phyloP scores from a whole-genome alignment of 495 filamentous ascomycete genomes.

The Xylaria curta region DNA sequence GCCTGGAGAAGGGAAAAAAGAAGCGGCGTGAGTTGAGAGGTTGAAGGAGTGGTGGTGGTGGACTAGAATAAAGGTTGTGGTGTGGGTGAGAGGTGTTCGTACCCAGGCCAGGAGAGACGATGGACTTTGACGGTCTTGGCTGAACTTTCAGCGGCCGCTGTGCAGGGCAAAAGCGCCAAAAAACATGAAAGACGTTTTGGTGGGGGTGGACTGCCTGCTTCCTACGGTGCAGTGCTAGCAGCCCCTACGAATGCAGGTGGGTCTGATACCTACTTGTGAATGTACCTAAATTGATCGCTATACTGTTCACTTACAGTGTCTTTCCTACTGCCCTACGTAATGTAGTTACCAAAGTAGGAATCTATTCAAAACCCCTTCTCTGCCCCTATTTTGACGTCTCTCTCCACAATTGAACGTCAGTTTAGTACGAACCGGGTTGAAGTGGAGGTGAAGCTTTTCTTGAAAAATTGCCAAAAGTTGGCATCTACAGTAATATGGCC shows the following conservation, averaged over 20 bases:
- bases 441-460: not conserved
- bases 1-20: slow-evolving; percentile 48
- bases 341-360: too few relatives aligned
- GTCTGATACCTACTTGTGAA: not conserved
- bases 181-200: slow-evolving; percentile 20
- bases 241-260: not conserved
- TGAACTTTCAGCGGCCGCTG: slow-evolving; percentile 6
- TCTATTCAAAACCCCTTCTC: not conserved
- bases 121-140: not conserved
- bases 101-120: slow-evolving; percentile 16
- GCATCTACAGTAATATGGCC: not conserved
- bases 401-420: not conserved
- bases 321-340: too few relatives aligned
- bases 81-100: slow-evolving; percentile 19
- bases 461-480: not conserved
- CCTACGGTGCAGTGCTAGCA: not conserved
- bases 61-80: slow-evolving; percentile 9
- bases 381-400: slow-evolving; percentile 12
- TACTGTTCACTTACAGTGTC: not conserved
- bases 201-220: slow-evolving; percentile 13
- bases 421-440: not conserved
- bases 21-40: slow-evolving; percentile 32
- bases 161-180: not conserved
- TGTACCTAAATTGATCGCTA: not conserved
- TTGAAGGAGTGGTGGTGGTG: slow-evolving; percentile 24